Evolutionary conservation across 306 rosid species (phyloP).

Genomic region (Lupinus albus): DNA sequence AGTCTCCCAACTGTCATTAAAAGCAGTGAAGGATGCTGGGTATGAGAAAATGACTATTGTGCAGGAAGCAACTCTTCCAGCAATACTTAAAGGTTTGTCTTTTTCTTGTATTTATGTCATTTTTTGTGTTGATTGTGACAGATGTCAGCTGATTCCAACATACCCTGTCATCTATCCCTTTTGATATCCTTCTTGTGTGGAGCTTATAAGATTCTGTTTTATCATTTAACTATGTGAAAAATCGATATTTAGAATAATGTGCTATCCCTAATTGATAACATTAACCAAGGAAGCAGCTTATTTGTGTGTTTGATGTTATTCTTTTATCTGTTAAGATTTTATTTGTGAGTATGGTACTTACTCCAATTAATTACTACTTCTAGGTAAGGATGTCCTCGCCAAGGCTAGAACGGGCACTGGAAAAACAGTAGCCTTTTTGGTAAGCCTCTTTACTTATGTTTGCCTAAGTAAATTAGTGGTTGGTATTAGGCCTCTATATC

Average conservation of each 20-base stretch:
- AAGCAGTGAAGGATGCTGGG: slow-evolving; percentile 90
- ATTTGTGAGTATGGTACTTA: slow-evolving; percentile 31
- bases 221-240: slow-evolving; percentile 13
- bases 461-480: slow-evolving; percentile 21
- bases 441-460: slow-evolving; percentile 43
- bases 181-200: not conserved
- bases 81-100: slow-evolving; percentile 76
- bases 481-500: slow-evolving; percentile 33
- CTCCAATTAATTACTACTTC: slow-evolving; percentile 37
- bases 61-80: slow-evolving; percentile 95
- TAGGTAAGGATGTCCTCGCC: slow-evolving; percentile 97
- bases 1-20: slow-evolving; percentile 71
- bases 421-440: slow-evolving; percentile 98
- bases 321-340: slow-evolving; percentile 29
- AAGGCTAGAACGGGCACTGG: slow-evolving; percentile 98
- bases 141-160: slow-evolving; percentile 26
- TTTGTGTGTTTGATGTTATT: slow-evolving; percentile 13
- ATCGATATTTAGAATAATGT: slow-evolving; percentile 16
- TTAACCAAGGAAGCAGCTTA: slow-evolving; percentile 8
- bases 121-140: slow-evolving; percentile 20
- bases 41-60: slow-evolving; percentile 93
- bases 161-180: not conserved
- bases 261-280: slow-evolving; percentile 17
- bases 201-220: not conserved
- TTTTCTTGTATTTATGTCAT: slow-evolving; percentile 13